Base-by-base conservation (phyloP, 176 grass and related monocot species). In the Poa annua region DNA sequence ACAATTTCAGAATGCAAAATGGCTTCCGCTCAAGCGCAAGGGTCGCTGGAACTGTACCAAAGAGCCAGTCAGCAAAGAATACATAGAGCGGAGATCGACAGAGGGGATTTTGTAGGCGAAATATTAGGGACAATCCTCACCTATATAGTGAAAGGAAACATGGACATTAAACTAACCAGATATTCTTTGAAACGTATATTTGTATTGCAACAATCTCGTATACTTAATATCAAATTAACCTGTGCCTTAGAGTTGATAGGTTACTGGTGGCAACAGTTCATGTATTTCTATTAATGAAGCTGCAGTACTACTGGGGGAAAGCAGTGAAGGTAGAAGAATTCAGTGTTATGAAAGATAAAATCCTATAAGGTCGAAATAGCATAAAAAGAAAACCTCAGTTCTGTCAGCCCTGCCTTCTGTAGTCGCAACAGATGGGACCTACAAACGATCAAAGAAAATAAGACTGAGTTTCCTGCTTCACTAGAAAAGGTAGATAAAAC, bases 371-470 rank as follows among this genome's bases (percentile, higher is more conserved):
- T 36, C 16, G 11, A 93, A 51, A 35, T 51, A 57, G 29, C 42
- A 74, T 15, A 19, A 54, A 63, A 11, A 8, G 3, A 80, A 50
- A 77, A 94, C 92, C 92, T 99, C 89, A 44, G 77, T 76, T 75
- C 41, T 54, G 66, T 85, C 83, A 50, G 79, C 39, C 34, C 76
- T 87, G 22, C 90, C 83, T 81, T 92, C 83, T 77, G 91, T 74
- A 41, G 96, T 77, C 59, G 80, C 80, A 77, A 86, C 93, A 90
- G 91, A 90, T 66, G 96, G 96, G 32, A 99, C 93, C 96, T 99
- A 66, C 84, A 93, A 87, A 85, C 45, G 12, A 92, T 76, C 41
- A 80, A 74, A 79, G 47, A 82, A 82, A 20, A 62, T 20, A 20
- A 59, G 51, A 74, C 4, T 62, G 66, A 65, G n/a, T 65, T 80